Conservation (phyloP, 805 yeast genomes). For the Ogataea paraovalis region DNA sequence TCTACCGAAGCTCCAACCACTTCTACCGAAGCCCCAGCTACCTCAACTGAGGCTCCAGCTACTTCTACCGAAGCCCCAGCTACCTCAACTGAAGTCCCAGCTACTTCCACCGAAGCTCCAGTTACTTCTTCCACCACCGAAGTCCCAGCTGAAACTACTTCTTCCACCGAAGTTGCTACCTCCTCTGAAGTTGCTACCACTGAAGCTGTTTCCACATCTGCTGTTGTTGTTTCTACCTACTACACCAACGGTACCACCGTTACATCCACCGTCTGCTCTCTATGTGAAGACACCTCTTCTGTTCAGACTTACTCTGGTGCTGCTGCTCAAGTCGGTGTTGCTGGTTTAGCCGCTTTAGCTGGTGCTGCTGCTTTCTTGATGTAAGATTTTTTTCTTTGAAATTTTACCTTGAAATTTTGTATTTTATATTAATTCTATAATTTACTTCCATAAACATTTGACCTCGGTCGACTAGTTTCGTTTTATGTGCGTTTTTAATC, state of each 20-base stretch:
- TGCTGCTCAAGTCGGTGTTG: slow-evolving; percentile 23
- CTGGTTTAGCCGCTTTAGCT: slow-evolving; percentile 22
- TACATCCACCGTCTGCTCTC: slow-evolving; percentile 3
- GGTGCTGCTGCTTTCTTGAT: slow-evolving; percentile 26
- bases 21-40: slow-evolving; percentile 8
- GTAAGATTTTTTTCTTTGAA: slow-evolving; percentile 4
- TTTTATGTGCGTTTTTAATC: background rate
- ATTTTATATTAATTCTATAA: background rate
- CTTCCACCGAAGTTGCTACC: slow-evolving; percentile 9
- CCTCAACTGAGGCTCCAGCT: slow-evolving; percentile 1
- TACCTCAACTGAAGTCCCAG: slow-evolving; percentile 2
- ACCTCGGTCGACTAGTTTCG: background rate
- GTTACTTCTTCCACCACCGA: slow-evolving; percentile 5
- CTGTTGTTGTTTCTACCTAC: slow-evolving; percentile 3
- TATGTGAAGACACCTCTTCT: background rate
- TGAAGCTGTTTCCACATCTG: background rate
- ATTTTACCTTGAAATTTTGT: background rate
- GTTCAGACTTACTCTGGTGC: slow-evolving; percentile 15
- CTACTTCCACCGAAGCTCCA: slow-evolving; percentile 6
- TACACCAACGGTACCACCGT: slow-evolving; percentile 6
- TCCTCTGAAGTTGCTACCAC: slow-evolving; percentile 9
- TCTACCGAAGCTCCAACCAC: slow-evolving; percentile 10
- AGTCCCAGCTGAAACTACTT: slow-evolving; percentile 8
- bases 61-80: slow-evolving; percentile 7
- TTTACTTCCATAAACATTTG: background rate